A percentile compares a stretch with the other conserved stretches of the same genome.
Evolutionary conservation across 345 rosid species (phyloP).

Genomic region (Erodium maritimum): DNA sequence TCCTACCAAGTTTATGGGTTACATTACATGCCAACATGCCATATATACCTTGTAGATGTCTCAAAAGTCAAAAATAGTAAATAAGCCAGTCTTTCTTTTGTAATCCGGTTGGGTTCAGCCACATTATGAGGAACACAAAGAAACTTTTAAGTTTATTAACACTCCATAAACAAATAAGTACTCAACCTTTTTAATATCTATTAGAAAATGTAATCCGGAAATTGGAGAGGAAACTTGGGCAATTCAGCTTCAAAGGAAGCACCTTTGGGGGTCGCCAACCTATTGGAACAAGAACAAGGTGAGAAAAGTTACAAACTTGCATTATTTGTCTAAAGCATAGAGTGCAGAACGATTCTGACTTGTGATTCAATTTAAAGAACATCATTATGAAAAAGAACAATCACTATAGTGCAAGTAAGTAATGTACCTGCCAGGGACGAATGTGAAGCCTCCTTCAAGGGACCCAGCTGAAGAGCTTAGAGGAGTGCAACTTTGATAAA

Average conservation of each 20-base stretch:
- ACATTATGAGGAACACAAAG: not conserved
- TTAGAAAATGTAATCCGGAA: constrained; percentile 67
- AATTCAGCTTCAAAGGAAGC: constrained; percentile 50
- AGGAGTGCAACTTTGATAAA: constrained; percentile 48
- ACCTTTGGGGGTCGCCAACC: constrained; percentile 50
- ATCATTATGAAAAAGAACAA: too few species aligned
- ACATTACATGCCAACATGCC: too few species aligned
- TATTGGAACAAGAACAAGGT: constrained; percentile 16
- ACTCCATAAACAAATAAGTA: not conserved
- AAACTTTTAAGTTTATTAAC: not conserved
- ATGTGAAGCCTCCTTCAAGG: constrained; percentile 66
- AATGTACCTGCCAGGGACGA: constrained; percentile 80
- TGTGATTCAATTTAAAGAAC: too few species aligned
- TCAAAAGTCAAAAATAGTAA: too few species aligned
- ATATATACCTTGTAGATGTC: too few species aligned
- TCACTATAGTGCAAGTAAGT: too few species aligned
- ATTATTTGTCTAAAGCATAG: not conserved
- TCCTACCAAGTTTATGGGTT: too few species aligned
- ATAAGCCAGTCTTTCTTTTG: too few species aligned
- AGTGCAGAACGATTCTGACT: too few species aligned
- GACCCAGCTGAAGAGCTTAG: constrained; percentile 37
- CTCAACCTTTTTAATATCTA: too few species aligned
- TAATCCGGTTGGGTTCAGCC: too few species aligned
- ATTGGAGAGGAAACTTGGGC: constrained; percentile 38
- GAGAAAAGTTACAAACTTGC: not conserved